phyloP scores from a whole-genome alignment of 768 basidiomycete genomes.

The Baorangia bicolor region DNA sequence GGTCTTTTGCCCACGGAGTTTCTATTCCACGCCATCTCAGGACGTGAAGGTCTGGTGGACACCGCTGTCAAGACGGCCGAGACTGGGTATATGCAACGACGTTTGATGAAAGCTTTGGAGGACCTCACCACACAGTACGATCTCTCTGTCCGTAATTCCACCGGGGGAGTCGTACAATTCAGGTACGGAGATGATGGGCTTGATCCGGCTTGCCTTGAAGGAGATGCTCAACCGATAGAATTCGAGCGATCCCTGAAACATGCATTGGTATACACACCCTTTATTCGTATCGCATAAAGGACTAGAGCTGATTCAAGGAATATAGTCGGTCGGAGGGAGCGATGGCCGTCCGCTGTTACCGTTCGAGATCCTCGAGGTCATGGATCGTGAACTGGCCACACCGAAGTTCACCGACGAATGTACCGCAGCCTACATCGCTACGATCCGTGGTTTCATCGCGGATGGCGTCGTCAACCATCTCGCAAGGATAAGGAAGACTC shows the following conservation, averaged over 20 bases:
- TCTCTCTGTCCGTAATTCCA: conserved; percentile 90
- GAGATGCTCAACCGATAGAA: conserved; percentile 92
- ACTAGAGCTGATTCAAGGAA: conserved; percentile 6
- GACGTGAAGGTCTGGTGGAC: conserved; percentile 97
- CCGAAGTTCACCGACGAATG: conserved; percentile 68
- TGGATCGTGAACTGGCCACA: conserved; percentile 58
- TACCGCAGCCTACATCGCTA: conserved; percentile 64
- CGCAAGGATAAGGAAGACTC: conserved; percentile 62
- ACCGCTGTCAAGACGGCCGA: conserved; percentile 99
- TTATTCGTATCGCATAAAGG: not conserved
- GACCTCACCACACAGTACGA: conserved; percentile 97
- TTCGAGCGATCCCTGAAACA: conserved; percentile 86
- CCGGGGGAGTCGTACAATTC: conserved; percentile 96
- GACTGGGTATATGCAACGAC: conserved; percentile 99
- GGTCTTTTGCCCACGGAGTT: conserved; percentile 94
- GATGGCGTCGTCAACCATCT: conserved; percentile 65
- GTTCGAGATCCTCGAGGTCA: conserved; percentile 78
- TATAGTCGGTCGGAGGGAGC: conserved; percentile 62
- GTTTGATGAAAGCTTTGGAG: conserved; percentile 98
- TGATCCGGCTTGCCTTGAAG: conserved; percentile 95
- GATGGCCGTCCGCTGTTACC: conserved; percentile 71
- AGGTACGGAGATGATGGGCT: conserved; percentile 95
- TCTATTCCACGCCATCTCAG: conserved; percentile 97
- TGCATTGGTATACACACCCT: conserved; percentile 54
- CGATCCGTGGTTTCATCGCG: conserved; percentile 68